Evolutionary conservation across 73 alveolate genomes (phyloP), one percentile per base, ranked within the genome.

Genomic region (Diophrys sp.): DNA sequence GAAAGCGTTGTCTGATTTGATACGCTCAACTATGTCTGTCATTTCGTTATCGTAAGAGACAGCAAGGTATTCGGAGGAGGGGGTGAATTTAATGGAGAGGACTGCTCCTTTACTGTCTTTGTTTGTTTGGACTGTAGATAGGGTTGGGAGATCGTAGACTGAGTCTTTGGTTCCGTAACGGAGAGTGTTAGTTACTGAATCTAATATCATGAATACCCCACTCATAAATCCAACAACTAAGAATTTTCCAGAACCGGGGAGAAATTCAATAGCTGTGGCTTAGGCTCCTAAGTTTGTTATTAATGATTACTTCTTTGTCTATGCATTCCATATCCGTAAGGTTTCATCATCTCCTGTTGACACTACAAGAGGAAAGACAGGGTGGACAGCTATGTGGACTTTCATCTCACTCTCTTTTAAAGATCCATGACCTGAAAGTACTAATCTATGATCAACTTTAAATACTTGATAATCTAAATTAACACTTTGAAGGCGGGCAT

Each of bases 261-360:
- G 85, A 78, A 90, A 96, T 32, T 94, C 82, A 24, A 96, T 78
- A 44, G 94, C 75, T 14, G 99, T 83, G 29, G 98, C 96, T 30
- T 54, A 62, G 28, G 81, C 90, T 66, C 97, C 97, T 80, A 96
- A 78, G 89, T 93, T 93, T 72, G 91, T 95, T 27, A 90, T 83
- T 28, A 88, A 73, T 55, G 91, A 77, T 24, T 86, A 72, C 70
- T 90, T 87, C 77, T 92, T 91, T 77, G 89, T 89, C 70, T 82
- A 78, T 31, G 91, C 87, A 85, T 96, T 96, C 96, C 96, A 93
- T 8, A 96, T 56, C 67, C 95, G 91, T 32, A 96, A 72, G 24
- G 97, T 89, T 66, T 96, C 95, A 92, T 93, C 99, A 54, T 94
- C 98, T 74, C 97, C 97, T 5, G 91, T 95, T 5, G 96, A 83